Conservation (phyloP, 2,329 filamentous ascomycete species). For the Westerdykella sp. region DNA sequence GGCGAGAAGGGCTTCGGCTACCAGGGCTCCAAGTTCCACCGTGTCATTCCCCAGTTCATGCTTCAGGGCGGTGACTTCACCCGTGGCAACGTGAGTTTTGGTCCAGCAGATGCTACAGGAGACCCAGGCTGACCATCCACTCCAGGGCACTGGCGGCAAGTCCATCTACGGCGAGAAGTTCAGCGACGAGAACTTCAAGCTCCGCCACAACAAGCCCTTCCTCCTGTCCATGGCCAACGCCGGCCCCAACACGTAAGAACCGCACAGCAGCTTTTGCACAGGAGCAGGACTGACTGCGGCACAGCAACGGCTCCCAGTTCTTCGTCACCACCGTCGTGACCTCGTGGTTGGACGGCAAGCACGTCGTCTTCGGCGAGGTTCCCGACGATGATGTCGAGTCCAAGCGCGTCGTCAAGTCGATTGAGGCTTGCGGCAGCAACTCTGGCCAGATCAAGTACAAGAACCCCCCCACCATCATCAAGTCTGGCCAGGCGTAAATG, state of each 20-base stretch:
- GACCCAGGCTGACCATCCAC: not conserved
- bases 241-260: constrained; percentile 75
- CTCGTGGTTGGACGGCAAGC: constrained; percentile 67
- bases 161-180: constrained; percentile 97
- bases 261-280: not conserved
- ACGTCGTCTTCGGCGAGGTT: constrained; percentile 81
- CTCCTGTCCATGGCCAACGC: constrained; percentile 94
- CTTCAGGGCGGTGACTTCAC: constrained; percentile 96
- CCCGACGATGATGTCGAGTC: constrained; percentile 47
- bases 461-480: constrained; percentile 50
- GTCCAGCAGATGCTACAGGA: not conserved
- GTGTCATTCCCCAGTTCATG: constrained; percentile 91
- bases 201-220: constrained; percentile 67
- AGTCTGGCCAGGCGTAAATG: constrained; percentile 44
- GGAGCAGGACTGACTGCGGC: constrained; percentile 11
- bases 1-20: constrained; percentile 78
- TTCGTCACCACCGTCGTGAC: constrained; percentile 65
- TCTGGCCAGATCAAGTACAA: constrained; percentile 49
- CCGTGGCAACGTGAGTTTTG: constrained; percentile 69
- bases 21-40: constrained; percentile 79
- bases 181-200: constrained; percentile 81
- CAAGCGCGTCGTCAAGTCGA: constrained; percentile 51
- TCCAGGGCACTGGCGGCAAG: constrained; percentile 79
- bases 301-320: constrained; percentile 65
- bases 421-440: constrained; percentile 54